Conservation (phyloP, 768 basidiomycete species). For the Cyathus striatus region DNA sequence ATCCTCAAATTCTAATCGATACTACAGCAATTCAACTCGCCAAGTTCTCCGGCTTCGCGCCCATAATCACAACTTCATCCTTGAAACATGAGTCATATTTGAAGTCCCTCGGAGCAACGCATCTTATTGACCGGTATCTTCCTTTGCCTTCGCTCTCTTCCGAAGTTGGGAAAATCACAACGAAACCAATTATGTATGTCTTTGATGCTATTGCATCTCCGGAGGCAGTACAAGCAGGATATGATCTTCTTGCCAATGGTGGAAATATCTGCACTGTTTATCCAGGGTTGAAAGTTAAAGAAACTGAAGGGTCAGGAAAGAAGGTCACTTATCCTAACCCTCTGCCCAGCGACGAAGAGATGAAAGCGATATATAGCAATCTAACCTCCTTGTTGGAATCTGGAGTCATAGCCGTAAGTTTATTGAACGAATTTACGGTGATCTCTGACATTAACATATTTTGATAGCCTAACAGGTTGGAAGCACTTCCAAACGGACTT, state of each 20-base stretch:
- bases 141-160: slow-evolving; percentile 22
- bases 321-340: too few relatives aligned
- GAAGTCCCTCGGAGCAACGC: slow-evolving; percentile 33
- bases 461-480: slow-evolving; percentile 36
- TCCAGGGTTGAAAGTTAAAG: neutral
- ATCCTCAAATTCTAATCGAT: too few relatives aligned
- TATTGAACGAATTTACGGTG: neutral
- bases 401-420: slow-evolving; percentile 10
- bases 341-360: too few relatives aligned
- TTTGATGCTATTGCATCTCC: neutral
- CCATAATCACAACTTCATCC: slow-evolving; percentile 33
- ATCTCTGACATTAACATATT: neutral
- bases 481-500: slow-evolving; percentile 39
- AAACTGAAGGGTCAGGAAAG: neutral
- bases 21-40: slow-evolving; percentile 32
- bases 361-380: too few relatives aligned
- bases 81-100: slow-evolving; percentile 18
- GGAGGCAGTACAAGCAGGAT: neutral
- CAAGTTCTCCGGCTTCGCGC: slow-evolving; percentile 31
- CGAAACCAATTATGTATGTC: neutral
- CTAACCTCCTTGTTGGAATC: too few relatives aligned
- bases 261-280: neutral
- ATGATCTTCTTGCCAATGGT: neutral
- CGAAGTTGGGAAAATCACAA: slow-evolving; percentile 2
- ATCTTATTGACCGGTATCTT: slow-evolving; percentile 27